phyloP scores from a whole-genome alignment of 192 early-diverging fungal genomes.

The Lobosporangium transversale region DNA sequence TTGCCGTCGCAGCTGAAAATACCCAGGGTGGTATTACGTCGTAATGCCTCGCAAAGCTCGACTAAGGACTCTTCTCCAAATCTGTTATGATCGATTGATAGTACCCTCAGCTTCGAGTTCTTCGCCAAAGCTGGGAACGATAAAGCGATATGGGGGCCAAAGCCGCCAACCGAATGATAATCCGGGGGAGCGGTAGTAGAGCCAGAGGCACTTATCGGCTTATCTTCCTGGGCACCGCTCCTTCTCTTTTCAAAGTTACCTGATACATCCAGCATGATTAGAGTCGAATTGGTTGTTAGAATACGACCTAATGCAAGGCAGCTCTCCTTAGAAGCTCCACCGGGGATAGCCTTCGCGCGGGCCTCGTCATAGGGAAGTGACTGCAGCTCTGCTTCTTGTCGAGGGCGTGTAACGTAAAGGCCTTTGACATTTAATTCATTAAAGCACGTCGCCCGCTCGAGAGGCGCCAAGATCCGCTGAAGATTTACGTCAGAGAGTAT shows the following conservation, averaged over 20 bases:
- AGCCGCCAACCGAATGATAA: constrained; percentile 14
- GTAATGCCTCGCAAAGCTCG: constrained; percentile 20
- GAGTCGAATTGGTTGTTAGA: constrained; percentile 13
- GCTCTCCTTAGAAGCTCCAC: constrained; percentile 18
- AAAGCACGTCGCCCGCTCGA: constrained; percentile 22
- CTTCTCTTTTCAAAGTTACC: constrained; percentile 1
- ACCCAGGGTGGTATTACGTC: constrained; percentile 7
- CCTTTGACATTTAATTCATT: constrained; percentile 44
- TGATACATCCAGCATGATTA: constrained; percentile 39
- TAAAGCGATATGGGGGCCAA: constrained; percentile 22
- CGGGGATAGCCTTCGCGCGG: constrained; percentile 1
- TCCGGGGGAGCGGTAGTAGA: background rate
- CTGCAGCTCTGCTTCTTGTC: background rate
- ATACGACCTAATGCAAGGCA: constrained; percentile 28
- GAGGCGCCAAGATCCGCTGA: constrained; percentile 18
- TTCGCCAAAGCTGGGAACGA: constrained; percentile 20
- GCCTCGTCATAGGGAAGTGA: constrained; percentile 11
- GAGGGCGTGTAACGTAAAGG: constrained; percentile 12
- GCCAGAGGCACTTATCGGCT: too few relatives aligned
- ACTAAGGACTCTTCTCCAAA: constrained; percentile 24
- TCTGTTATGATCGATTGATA: constrained; percentile 25
- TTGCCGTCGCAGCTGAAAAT: constrained; percentile 39
- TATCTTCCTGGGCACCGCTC: background rate
- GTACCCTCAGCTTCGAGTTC: constrained; percentile 16
- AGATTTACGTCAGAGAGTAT: constrained; percentile 14